Evolutionary conservation across 2,329 filamentous ascomycete genomes (phyloP).

Genomic region (Dactylellina haptotyla): DNA sequence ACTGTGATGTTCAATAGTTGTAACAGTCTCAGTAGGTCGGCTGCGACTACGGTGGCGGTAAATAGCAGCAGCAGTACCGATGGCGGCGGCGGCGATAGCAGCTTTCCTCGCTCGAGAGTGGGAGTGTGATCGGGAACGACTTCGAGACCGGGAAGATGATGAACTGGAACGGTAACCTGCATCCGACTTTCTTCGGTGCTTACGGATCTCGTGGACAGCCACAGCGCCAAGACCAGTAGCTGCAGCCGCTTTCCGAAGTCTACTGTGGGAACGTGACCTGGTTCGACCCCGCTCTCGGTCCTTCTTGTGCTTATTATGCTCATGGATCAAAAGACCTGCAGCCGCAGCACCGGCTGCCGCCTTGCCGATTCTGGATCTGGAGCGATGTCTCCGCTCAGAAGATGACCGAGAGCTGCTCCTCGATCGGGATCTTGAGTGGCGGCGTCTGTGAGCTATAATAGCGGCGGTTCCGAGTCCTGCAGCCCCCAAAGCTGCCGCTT

Average conservation of each 20-base stretch:
- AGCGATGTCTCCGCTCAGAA: slow-evolving; percentile 38
- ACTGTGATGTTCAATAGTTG: slow-evolving; percentile 42
- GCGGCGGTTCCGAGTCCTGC: slow-evolving; percentile 45
- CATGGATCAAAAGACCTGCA: slow-evolving; percentile 48
- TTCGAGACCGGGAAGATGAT: slow-evolving; percentile 37
- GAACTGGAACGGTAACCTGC: slow-evolving; percentile 38
- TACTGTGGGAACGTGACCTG: slow-evolving; percentile 50
- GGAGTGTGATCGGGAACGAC: slow-evolving; percentile 34
- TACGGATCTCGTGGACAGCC: slow-evolving; percentile 49
- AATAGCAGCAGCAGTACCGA: slow-evolving; percentile 48
- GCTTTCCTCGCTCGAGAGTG: slow-evolving; percentile 50
- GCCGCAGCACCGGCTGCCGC: slow-evolving; percentile 45
- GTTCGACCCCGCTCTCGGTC: slow-evolving; percentile 52
- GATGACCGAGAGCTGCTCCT: slow-evolving; percentile 48
- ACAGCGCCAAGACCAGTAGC: slow-evolving; percentile 53
- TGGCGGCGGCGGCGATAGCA: slow-evolving; percentile 48
- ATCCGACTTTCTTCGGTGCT: slow-evolving; percentile 41
- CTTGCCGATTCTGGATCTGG: slow-evolving; percentile 47
- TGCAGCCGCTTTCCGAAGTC: slow-evolving; percentile 48
- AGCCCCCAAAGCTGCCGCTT: slow-evolving; percentile 37
- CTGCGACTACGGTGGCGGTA: slow-evolving; percentile 38
- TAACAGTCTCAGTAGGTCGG: slow-evolving; percentile 25
- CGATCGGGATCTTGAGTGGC: slow-evolving; percentile 39
- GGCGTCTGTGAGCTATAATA: slow-evolving; percentile 24
- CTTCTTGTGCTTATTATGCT: slow-evolving; percentile 52